Evolutionary conservation across 176 grass and related monocot species (phyloP).

Genomic region (Zoysia pacifica): DNA sequence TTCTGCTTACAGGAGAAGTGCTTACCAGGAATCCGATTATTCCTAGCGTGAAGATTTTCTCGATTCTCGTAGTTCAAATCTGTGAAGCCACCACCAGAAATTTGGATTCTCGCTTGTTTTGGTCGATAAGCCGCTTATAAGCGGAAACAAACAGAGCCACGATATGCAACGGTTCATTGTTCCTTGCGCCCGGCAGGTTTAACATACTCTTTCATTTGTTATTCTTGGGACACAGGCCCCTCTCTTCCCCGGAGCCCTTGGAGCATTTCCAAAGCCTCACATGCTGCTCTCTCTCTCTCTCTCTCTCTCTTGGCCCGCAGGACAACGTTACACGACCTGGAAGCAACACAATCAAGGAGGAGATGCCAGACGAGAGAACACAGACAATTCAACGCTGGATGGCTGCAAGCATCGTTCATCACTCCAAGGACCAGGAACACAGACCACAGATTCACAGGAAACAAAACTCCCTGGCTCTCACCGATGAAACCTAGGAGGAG

Average conservation of each 20-base stretch:
- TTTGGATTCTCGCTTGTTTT: no score
- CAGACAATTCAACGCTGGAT: neutral
- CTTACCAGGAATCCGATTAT: no score
- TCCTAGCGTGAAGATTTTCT: no score
- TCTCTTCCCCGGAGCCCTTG: neutral
- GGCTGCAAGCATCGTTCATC: neutral
- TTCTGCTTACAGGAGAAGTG: no score
- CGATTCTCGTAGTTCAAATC: no score
- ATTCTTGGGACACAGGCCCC: neutral
- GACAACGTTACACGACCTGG: neutral
- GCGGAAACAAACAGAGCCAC: no score
- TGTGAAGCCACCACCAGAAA: no score
- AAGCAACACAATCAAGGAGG: neutral
- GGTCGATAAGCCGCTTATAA: no score
- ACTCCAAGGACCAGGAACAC: neutral
- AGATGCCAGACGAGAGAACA: neutral
- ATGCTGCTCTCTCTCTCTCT: neutral
- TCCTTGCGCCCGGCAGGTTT: neutral
- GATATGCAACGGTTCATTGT: no score
- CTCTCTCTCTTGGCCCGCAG: neutral
- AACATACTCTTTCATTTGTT: neutral
- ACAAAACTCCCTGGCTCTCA: neutral
- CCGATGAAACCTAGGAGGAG: constrained; percentile 22
- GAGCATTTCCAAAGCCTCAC: neutral
- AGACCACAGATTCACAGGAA: no score